A percentile compares a stretch with the other conserved stretches of the same genome.
Evolutionary conservation across 768 basidiomycete genomes (phyloP).

Genomic region (Boletales sp.): DNA sequence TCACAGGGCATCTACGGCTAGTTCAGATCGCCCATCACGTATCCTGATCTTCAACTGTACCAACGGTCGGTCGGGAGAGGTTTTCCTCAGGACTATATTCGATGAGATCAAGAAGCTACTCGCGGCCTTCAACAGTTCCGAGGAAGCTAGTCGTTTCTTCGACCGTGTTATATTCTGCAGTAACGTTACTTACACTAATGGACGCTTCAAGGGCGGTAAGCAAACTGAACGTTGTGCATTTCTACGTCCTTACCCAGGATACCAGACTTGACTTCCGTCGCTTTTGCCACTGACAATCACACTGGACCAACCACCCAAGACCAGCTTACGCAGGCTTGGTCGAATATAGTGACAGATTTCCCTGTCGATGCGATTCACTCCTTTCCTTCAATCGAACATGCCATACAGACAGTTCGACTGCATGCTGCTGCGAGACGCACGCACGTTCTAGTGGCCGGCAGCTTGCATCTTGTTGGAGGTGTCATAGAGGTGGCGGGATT

Average conservation of each 20-base stretch:
- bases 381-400: conserved; percentile 85
- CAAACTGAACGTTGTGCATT: conserved; percentile 1
- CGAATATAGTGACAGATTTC: conserved; percentile 55
- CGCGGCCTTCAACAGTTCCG: conserved; percentile 34
- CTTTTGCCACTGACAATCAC: conserved; percentile 60
- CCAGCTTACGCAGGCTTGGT: conserved; percentile 75
- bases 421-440: conserved; percentile 32
- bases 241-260: neutral
- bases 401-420: conserved; percentile 60
- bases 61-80: conserved; percentile 74
- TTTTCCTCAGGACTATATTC: conserved; percentile 63
- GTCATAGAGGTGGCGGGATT: conserved; percentile 88
- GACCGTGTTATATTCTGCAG: conserved; percentile 91
- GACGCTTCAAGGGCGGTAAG: conserved; percentile 87
- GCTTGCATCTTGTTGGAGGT: conserved; percentile 91
- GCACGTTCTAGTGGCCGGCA: conserved; percentile 86
- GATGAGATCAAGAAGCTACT: conserved; percentile 49
- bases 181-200: conserved; percentile 91
- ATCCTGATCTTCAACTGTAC: conserved; percentile 95
- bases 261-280: conserved; percentile 74
- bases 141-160: conserved; percentile 53
- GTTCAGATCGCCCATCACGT: conserved; percentile 35
- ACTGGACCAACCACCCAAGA: conserved; percentile 69
- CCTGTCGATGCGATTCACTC: conserved; percentile 66
- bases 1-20: conserved; percentile 8